phyloP scores from a whole-genome alignment of 2,329 filamentous ascomycete genomes.

The Aspergillus aculeatus region DNA sequence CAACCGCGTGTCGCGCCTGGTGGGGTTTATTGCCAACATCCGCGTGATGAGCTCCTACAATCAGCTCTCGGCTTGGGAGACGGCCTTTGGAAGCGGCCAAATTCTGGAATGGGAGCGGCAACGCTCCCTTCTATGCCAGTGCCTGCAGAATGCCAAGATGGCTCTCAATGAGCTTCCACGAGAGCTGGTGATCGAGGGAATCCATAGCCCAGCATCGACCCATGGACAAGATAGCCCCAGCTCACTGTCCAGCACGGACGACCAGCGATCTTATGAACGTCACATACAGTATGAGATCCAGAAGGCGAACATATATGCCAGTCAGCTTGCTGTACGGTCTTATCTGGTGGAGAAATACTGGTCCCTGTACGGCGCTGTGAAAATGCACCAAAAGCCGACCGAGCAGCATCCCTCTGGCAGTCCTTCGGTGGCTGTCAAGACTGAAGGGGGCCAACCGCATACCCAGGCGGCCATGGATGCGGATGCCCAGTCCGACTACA shows the following conservation, averaged over 20 bases:
- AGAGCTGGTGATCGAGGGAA: conserved; percentile 60
- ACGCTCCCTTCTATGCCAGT: conserved; percentile 68
- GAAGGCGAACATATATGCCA: conserved; percentile 85
- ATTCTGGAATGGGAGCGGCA: conserved; percentile 77
- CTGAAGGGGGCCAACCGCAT: conserved; percentile 22
- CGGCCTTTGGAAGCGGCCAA: conserved; percentile 75
- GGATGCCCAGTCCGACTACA: conserved; percentile 47
- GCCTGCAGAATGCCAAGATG: conserved; percentile 67
- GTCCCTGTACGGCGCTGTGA: conserved; percentile 67
- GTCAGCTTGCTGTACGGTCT: conserved; percentile 75
- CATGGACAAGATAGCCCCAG: conserved; percentile 32
- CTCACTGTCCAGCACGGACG: conserved; percentile 52
- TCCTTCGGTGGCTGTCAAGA: conserved; percentile 19
- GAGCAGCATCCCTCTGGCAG: conserved; percentile 14
- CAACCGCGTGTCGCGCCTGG: conserved; percentile 66
- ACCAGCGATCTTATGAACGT: conserved; percentile 25
- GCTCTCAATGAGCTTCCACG: conserved; percentile 66
- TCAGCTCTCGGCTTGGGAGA: conserved; percentile 72
- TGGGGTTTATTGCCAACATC: conserved; percentile 78
- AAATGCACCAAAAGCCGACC: conserved; percentile 23
- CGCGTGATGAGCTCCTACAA: conserved; percentile 80
- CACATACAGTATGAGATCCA: conserved; percentile 79
- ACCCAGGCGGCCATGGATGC: conserved; percentile 29
- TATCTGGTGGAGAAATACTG: conserved; percentile 87
- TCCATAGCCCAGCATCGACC: conserved; percentile 34